These are phyloP conservation scores for Fusarium temperatum DNA, from an alignment of 2,329 filamentous ascomycete species.

Conservation along the genomic window DNA sequence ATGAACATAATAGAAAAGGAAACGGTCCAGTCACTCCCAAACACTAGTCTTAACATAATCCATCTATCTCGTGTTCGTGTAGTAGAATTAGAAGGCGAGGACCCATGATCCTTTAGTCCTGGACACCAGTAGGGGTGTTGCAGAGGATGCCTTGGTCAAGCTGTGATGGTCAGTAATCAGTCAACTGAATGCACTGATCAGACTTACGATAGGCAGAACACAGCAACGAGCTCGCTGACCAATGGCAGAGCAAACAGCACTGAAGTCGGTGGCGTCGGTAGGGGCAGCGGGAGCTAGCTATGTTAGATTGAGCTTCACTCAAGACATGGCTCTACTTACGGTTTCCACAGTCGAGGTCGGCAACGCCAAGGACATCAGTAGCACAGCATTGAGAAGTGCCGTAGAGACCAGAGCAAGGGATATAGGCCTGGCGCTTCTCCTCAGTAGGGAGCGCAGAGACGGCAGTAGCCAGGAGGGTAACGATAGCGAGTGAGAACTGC, in stretches of 20 bases:
- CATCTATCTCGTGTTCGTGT: not conserved
- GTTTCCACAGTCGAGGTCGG: conserved; percentile 63
- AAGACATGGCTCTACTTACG: conserved; percentile 52
- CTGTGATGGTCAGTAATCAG: not conserved
- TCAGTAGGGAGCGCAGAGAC: conserved; percentile 42
- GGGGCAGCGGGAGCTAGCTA: conserved; percentile 45
- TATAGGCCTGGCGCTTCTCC: conserved; percentile 49
- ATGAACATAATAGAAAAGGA: not conserved
- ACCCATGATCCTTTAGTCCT: conserved; percentile 26
- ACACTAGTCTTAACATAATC: not conserved
- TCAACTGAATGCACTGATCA: fast-evolving
- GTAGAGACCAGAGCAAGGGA: conserved; percentile 55
- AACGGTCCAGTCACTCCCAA: not conserved
- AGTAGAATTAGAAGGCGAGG: not conserved
- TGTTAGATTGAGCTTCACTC: not conserved
- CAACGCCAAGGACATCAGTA: conserved; percentile 67
- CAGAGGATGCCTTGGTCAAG: conserved; percentile 50
- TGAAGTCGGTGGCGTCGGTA: conserved; percentile 53
- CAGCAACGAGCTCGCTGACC: conserved; percentile 69
- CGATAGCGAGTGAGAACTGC: conserved; percentile 44
- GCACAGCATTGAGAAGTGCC: conserved; percentile 65
- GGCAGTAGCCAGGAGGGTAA: conserved; percentile 39
- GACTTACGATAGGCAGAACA: conserved; percentile 56
- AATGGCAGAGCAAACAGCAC: conserved; percentile 55
- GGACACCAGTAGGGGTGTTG: conserved; percentile 46